phyloP scores from a whole-genome alignment of 192 early-diverging fungal species.

The Kickxella alabastrina region DNA sequence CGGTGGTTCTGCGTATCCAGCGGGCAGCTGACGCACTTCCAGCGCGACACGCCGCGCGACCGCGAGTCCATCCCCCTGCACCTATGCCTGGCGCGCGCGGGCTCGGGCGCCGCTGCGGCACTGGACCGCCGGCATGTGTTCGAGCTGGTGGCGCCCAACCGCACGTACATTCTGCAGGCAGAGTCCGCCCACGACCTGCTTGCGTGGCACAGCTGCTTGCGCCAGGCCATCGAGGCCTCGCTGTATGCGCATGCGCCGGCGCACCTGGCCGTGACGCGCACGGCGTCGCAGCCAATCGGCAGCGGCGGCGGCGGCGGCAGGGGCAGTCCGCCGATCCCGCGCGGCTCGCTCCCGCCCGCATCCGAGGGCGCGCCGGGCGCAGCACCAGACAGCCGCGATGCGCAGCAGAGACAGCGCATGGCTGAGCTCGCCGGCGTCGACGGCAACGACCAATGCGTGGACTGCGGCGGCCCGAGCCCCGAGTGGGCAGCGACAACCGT shows the following conservation, averaged over 20 bases:
- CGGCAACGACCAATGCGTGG: slow-evolving; percentile 55
- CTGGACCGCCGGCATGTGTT: slow-evolving; percentile 78
- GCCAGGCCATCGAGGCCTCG: slow-evolving; percentile 43
- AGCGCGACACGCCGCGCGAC: slow-evolving; percentile 58
- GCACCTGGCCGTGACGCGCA: background rate
- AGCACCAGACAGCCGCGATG: background rate
- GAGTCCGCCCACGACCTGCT: slow-evolving; percentile 65
- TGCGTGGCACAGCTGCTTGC: slow-evolving; percentile 68
- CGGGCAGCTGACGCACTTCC: slow-evolving; percentile 55
- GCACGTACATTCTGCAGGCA: slow-evolving; percentile 71
- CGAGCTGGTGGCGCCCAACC: slow-evolving; percentile 78
- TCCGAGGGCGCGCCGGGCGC: background rate
- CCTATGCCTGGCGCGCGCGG: slow-evolving; percentile 68
- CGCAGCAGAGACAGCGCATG: slow-evolving; percentile 15
- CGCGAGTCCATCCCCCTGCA: slow-evolving; percentile 61
- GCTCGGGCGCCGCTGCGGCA: slow-evolving; percentile 28
- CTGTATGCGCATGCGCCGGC: slow-evolving; percentile 33
- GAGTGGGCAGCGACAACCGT: slow-evolving; percentile 86
- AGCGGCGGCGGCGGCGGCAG: background rate
- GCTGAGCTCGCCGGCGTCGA: slow-evolving; percentile 15
- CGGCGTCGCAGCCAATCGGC: slow-evolving; percentile 14
- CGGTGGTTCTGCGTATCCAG: slow-evolving; percentile 71
- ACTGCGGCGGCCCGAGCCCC: slow-evolving; percentile 59
- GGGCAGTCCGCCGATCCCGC: too few relatives aligned
- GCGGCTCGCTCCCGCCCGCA: too few relatives aligned